phyloP scores from a whole-genome alignment of 305 asterid genomes.

The Rubia tinctorum region DNA sequence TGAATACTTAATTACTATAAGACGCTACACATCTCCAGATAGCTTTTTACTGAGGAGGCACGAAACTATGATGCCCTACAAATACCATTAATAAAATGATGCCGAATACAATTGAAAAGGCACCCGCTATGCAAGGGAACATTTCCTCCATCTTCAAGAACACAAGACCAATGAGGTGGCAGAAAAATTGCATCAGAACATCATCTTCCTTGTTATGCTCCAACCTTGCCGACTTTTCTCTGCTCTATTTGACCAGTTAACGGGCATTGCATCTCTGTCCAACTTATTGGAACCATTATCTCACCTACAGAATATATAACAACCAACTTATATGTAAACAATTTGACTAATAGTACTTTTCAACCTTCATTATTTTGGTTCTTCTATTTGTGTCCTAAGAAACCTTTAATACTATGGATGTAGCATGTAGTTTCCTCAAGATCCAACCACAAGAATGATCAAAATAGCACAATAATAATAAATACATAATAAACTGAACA shows the following conservation, averaged over 20 bases:
- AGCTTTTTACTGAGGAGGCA: background rate
- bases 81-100: background rate
- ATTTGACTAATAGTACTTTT: background rate
- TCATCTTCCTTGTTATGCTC: constrained; percentile 25
- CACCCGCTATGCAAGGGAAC: background rate
- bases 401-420: background rate
- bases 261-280: constrained; percentile 99
- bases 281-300: constrained; percentile 82
- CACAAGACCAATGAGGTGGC: background rate
- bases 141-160: background rate
- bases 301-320: constrained; percentile 47
- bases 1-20: background rate
- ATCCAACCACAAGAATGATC: background rate
- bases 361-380: background rate
- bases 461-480: background rate
- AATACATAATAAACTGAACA: background rate
- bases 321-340: background rate
- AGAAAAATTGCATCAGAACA: background rate
- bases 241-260: constrained; percentile 71
- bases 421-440: background rate
- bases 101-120: background rate
- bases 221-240: constrained; percentile 85
- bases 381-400: background rate
- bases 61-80: background rate
- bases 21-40: background rate